Conservation (phyloP, 805 yeast species). For the Wickerhamiella dianesei region DNA sequence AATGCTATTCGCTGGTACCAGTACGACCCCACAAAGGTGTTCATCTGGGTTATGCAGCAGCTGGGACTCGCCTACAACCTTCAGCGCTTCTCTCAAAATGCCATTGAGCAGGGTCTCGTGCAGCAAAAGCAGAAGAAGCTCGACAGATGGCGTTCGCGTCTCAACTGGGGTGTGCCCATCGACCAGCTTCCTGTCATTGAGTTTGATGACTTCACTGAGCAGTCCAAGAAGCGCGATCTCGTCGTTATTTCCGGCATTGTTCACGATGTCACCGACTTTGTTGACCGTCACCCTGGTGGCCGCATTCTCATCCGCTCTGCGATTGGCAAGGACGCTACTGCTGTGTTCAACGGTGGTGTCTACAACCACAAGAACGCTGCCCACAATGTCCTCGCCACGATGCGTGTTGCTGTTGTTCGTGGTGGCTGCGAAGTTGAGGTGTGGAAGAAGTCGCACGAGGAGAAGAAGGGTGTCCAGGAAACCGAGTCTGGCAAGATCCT, state of each 20-base stretch:
- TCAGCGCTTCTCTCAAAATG: slow-evolving; percentile 41
- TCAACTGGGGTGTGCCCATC: slow-evolving; percentile 92
- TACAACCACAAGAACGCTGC: slow-evolving; percentile 91
- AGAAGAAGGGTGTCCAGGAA: slow-evolving; percentile 46
- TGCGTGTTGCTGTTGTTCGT: slow-evolving; percentile 80
- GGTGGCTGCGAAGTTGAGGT: slow-evolving; percentile 71
- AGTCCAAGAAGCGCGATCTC: slow-evolving; percentile 43
- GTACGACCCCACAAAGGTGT: slow-evolving; percentile 80
- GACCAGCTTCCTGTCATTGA: slow-evolving; percentile 65
- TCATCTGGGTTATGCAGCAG: slow-evolving; percentile 37
- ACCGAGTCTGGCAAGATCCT: slow-evolving; percentile 42
- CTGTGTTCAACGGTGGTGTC: slow-evolving; percentile 90
- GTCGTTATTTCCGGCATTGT: slow-evolving; percentile 83
- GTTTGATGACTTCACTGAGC: slow-evolving; percentile 38
- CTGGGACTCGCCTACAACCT: slow-evolving; percentile 48
- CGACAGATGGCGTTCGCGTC: slow-evolving; percentile 59
- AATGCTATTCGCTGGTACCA: slow-evolving; percentile 58
- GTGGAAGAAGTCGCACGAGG: slow-evolving; percentile 60
- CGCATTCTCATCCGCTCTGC: slow-evolving; percentile 61
- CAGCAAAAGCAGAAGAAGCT: slow-evolving; percentile 73
- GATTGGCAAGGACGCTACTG: slow-evolving; percentile 86
- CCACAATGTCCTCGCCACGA: slow-evolving; percentile 74
- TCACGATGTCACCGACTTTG: slow-evolving; percentile 84
- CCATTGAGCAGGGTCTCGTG: slow-evolving; percentile 56
- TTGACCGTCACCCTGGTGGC: slow-evolving; percentile 92